phyloP scores from a whole-genome alignment of 2,329 filamentous ascomycete genomes.

The Sarocladium brachiariae region DNA sequence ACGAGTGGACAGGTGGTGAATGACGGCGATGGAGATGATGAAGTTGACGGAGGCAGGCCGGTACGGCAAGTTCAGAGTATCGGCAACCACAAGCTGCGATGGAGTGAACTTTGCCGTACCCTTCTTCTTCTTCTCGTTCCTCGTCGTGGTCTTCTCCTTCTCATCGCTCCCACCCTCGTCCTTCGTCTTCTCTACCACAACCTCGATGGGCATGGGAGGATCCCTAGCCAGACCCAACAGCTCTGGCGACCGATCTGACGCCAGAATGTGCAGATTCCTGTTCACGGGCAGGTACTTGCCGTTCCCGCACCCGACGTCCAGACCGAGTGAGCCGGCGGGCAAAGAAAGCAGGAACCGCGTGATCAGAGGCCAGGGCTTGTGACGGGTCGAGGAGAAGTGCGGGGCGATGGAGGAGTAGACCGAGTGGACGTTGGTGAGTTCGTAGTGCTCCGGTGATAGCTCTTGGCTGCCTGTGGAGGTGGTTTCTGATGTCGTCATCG shows the following conservation, averaged over 20 bases:
- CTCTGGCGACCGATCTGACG: conserved; percentile 58
- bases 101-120: conserved; percentile 26
- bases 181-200: conserved; percentile 60
- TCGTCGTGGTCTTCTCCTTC: conserved; percentile 40
- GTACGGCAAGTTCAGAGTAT: conserved; percentile 79
- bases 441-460: conserved; percentile 54
- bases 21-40: conserved; percentile 85
- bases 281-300: conserved; percentile 90
- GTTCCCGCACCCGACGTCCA: conserved; percentile 94
- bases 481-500: background rate
- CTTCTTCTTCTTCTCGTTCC: conserved; percentile 46
- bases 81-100: conserved; percentile 69
- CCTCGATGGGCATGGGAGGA: conserved; percentile 13
- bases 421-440: conserved; percentile 79
- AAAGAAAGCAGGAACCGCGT: conserved; percentile 65
- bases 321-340: conserved; percentile 65
- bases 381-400: conserved; percentile 74
- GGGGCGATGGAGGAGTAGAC: conserved; percentile 85
- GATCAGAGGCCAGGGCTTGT: conserved; percentile 89
- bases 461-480: background rate
- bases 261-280: conserved; percentile 68
- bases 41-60: conserved; percentile 60
- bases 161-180: conserved; percentile 11
- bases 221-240: conserved; percentile 34
- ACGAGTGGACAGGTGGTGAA: conserved; percentile 84